Base-by-base conservation (phyloP, 2,329 filamentous ascomycete genomes). In the Trichoderma gracile region DNA sequence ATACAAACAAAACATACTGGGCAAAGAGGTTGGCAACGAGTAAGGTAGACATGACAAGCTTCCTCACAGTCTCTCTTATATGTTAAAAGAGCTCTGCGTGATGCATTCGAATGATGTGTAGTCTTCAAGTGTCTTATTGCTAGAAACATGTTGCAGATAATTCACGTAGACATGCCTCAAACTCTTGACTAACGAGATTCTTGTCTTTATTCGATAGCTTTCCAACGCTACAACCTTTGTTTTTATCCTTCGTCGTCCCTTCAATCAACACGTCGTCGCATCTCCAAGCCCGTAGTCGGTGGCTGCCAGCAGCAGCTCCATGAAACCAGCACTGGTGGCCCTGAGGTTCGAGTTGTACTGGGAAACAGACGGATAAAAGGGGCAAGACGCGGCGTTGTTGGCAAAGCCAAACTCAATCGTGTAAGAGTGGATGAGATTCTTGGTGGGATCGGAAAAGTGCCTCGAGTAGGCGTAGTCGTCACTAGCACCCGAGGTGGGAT, bases 391-490 rank as follows among this genome's bases (percentile, higher is more conserved):
- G 0, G 38, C 46, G 12, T 38, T 64, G 14, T 69, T 73, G 30
- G 57, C 52, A 23, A 67, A 45, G 0, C 82, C 81, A 71, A 84
- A 84, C 72, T 84, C 81, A 23, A 84, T 69, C 0, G 77, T 79
- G 54, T 80, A 76, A 1, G 77, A 77, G 59, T 80, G 75, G 17
- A 83, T 71, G 57, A 78, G 75, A 63, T 75, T 78, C 12, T 65
- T 68, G 45, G 65, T 67, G 2, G 68, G 69, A 55, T 82, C 57
- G 21, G 38, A 23, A 23, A 60, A 79, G 73, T 80, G 79, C n/a
- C 78, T 71, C 0, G 76, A 77, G 65, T 80, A 78, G 6, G 78
- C 77, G 62, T 82, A 83, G 69, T 84, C 82, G 43, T 80, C 79
- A 61, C 76, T 78, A 1, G 75, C 75, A 1, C 81, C 82, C 0